These are phyloP conservation scores for Aspergillus nidulans DNA, from an alignment of 495 filamentous ascomycete species.

Conservation along the genomic window DNA sequence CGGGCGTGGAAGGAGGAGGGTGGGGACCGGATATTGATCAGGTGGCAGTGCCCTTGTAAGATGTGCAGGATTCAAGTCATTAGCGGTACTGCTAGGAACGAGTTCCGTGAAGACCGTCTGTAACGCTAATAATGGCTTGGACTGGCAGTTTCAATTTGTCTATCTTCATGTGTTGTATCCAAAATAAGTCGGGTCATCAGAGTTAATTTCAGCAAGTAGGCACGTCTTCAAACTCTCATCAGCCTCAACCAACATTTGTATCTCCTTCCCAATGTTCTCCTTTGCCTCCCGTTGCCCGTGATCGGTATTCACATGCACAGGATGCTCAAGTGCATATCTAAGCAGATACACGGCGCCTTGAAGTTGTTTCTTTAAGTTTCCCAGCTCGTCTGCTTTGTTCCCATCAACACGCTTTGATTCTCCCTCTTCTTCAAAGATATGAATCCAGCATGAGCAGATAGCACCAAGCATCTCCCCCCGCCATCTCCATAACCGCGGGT, in stretches of 20 bases:
- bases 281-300: constrained; percentile 20
- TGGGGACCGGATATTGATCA: neutral
- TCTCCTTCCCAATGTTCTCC: constrained; percentile 27
- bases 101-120: too few species aligned
- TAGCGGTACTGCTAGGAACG: too few species aligned
- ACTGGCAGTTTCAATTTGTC: neutral
- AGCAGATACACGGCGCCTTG: constrained; percentile 33
- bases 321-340: constrained; percentile 35
- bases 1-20: neutral
- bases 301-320: constrained; percentile 13
- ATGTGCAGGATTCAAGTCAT: too few species aligned
- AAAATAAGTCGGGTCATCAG: constrained; percentile 14
- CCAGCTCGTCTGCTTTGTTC: constrained; percentile 7
- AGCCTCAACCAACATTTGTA: constrained; percentile 33
- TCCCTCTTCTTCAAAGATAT: constrained; percentile 43
- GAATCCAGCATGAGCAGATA: constrained; percentile 63
- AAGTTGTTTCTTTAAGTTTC: constrained; percentile 44
- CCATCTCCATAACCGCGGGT: constrained; percentile 65
- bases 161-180: neutral
- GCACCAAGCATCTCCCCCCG: constrained; percentile 65
- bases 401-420: constrained; percentile 6
- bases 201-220: constrained; percentile 20
- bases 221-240: constrained; percentile 32
- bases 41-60: neutral
- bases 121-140: too few species aligned